Evolutionary conservation across 768 basidiomycete species (phyloP).

Genomic region (Mycena belliarum): DNA sequence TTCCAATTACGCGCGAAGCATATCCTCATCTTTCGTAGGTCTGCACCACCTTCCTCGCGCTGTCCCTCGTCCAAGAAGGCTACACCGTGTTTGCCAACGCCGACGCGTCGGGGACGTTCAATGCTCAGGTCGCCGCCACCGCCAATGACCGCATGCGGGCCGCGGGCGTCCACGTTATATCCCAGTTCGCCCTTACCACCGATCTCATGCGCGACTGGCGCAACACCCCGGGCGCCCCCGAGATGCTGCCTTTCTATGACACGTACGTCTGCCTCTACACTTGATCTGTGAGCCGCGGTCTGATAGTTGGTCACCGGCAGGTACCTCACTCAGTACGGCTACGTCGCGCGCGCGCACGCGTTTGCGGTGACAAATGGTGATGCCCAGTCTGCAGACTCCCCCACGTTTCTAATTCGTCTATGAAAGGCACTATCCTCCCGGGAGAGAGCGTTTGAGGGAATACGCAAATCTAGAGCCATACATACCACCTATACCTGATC

Average conservation of each 20-base stretch:
- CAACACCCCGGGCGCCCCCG: slow-evolving; percentile 42
- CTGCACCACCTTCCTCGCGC: slow-evolving; percentile 46
- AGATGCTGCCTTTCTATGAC: slow-evolving; percentile 47
- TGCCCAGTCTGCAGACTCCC: too few relatives aligned
- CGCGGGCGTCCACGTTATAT: slow-evolving; percentile 47
- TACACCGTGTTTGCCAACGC: slow-evolving; percentile 52
- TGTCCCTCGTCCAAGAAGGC: slow-evolving; percentile 42
- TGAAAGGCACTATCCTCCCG: slow-evolving; percentile 18
- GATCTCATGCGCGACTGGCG: slow-evolving; percentile 58
- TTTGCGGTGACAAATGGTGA: slow-evolving; percentile 30
- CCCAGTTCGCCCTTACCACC: slow-evolving; percentile 42
- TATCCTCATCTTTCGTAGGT: slow-evolving; percentile 33
- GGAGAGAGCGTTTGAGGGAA: slow-evolving; percentile 21
- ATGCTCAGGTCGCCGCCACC: slow-evolving; percentile 39
- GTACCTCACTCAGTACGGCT: slow-evolving; percentile 34
- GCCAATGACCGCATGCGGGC: slow-evolving; percentile 51
- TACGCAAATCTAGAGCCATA: too few relatives aligned
- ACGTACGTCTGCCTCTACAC: slow-evolving; percentile 29
- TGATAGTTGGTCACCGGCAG: slow-evolving; percentile 13
- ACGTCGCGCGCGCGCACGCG: slow-evolving; percentile 33
- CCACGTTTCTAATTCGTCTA: too few relatives aligned
- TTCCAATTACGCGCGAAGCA: background rate
- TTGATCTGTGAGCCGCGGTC: background rate
- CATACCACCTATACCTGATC: too few relatives aligned
- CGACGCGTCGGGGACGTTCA: slow-evolving; percentile 47